Conservation (phyloP, 352 stramenopile species). For the Phytophthora citrophthora region DNA sequence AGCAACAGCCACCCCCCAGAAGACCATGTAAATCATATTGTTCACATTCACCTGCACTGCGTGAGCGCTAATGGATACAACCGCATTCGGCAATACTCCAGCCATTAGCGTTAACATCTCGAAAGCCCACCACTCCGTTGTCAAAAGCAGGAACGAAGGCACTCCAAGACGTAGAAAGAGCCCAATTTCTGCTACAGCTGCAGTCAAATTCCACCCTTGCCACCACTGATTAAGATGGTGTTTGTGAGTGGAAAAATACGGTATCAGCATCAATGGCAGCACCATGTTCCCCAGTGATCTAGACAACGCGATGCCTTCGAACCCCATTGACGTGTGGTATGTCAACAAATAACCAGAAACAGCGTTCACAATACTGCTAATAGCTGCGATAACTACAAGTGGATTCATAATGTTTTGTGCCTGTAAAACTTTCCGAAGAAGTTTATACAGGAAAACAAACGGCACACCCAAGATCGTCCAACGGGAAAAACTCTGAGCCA, state of each 20-base stretch:
- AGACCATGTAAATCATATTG: constrained; percentile 79
- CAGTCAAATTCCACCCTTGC: constrained; percentile 64
- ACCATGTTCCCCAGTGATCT: constrained; percentile 59
- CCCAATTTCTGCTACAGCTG: constrained; percentile 49
- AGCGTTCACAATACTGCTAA: constrained; percentile 69
- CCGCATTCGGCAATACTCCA: constrained; percentile 58
- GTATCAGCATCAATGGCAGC: constrained; percentile 54
- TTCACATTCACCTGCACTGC: constrained; percentile 75
- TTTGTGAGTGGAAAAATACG: constrained; percentile 54
- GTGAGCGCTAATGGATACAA: constrained; percentile 76
- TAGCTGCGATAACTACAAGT: constrained; percentile 63
- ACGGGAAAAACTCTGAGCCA: constrained; percentile 65
- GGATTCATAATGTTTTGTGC: constrained; percentile 75
- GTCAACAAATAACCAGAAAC: constrained; percentile 70
- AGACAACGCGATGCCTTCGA: constrained; percentile 72
- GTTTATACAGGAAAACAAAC: constrained; percentile 82
- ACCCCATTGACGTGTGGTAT: constrained; percentile 74
- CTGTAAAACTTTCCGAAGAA: constrained; percentile 78
- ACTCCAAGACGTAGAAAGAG: constrained; percentile 73
- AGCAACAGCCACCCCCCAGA: constrained; percentile 65
- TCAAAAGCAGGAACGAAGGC: constrained; percentile 65
- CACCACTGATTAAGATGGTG: constrained; percentile 50
- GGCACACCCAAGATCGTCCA: constrained; percentile 63
- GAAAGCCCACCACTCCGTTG: constrained; percentile 83
- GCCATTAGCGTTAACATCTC: constrained; percentile 78